These are phyloP conservation scores for Ceratocystis cubensis DNA, from an alignment of 2,329 filamentous ascomycete genomes.

Conservation along the genomic window DNA sequence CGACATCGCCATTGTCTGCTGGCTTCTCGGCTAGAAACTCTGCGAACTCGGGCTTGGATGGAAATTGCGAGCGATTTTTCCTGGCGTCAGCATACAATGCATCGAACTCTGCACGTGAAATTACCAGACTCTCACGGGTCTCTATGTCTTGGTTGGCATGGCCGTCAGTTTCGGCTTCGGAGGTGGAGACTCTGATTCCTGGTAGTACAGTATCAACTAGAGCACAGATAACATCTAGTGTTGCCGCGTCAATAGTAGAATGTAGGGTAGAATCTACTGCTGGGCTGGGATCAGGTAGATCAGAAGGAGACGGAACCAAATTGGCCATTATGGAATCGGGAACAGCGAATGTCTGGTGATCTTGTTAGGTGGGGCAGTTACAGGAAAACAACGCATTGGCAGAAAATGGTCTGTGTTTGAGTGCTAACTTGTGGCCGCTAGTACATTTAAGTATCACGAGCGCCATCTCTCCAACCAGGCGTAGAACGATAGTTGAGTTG, in stretches of 20 bases:
- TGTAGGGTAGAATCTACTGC: conserved; percentile 21
- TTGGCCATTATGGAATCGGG: not conserved
- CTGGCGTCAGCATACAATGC: conserved; percentile 32
- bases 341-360: not conserved
- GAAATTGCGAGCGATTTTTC: conserved; percentile 30
- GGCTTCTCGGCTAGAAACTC: conserved; percentile 42
- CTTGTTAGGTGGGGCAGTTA: not conserved
- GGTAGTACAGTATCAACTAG: conserved; percentile 49
- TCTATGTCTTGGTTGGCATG: conserved; percentile 26
- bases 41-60: conserved; percentile 34
- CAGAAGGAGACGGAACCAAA: not conserved
- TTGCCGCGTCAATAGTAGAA: conserved; percentile 31
- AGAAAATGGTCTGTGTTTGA: not conserved
- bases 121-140: conserved; percentile 25
- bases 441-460: not conserved
- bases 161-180: not conserved
- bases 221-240: conserved; percentile 36
- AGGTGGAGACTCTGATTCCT: conserved; percentile 36
- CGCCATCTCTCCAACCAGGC: not conserved
- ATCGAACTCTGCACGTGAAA: conserved; percentile 41
- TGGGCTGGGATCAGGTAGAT: conserved; percentile 3
- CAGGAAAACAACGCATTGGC: not conserved
- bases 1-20: conserved; percentile 41
- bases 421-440: no score
- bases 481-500: not conserved